Conservation (phyloP, 331 rosid genomes). For the Quercus phellos region DNA sequence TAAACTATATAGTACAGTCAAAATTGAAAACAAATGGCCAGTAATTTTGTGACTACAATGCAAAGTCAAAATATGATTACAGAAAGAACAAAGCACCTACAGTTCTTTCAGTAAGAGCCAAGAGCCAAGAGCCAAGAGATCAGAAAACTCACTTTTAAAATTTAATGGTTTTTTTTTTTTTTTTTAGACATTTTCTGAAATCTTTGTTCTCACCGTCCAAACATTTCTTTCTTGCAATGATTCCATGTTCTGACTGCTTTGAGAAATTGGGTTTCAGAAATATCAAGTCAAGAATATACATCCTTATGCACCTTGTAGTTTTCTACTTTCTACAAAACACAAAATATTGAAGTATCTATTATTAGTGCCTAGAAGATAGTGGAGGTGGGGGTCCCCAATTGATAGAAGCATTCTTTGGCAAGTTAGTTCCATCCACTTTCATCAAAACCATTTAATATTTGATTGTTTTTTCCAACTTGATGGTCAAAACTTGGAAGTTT, state of each 20-base stretch:
- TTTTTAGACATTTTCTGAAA: not conserved
- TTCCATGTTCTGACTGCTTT: not conserved
- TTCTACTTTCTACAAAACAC: not conserved
- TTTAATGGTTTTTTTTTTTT: not conserved
- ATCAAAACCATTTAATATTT: not conserved
- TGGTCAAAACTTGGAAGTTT: not conserved
- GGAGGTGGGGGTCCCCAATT: not conserved
- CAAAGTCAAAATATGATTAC: not conserved
- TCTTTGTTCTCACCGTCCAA: not conserved
- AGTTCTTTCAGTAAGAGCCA: not conserved
- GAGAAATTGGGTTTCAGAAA: slow-evolving; percentile 4
- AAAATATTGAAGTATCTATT: not conserved
- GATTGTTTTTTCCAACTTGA: not conserved
- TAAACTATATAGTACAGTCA: not conserved
- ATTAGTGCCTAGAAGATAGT: not conserved
- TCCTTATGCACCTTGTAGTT: not conserved
- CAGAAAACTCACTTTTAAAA: too few relatives aligned
- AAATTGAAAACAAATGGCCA: not conserved
- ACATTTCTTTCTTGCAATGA: not conserved
- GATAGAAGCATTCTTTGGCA: not conserved
- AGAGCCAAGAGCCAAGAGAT: too few relatives aligned
- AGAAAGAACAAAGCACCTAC: not conserved
- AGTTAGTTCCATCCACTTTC: not conserved
- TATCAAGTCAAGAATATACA: not conserved
- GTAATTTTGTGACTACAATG: not conserved